Base-by-base conservation (phyloP, 2,329 filamentous ascomycete genomes). In the Metarhizium robertsii region DNA sequence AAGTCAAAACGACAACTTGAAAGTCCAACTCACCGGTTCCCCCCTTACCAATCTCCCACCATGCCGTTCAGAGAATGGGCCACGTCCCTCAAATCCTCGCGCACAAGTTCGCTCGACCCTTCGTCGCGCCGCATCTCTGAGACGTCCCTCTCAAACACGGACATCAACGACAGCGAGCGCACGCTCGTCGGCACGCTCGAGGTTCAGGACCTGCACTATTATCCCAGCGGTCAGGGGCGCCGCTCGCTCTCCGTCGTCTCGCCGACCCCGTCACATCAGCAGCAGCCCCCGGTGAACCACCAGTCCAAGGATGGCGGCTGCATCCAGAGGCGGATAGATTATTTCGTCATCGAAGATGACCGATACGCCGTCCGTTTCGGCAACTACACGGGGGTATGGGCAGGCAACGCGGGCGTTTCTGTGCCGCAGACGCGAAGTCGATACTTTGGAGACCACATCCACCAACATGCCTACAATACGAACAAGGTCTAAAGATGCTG, bases 371-470 rank as follows among this genome's bases (percentile, higher is more conserved):
- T 49, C 14, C 18, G 51, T 38, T 57, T 56, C 18, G 61, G 60
- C 48, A 62, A 63, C 47, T 63, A 63, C 32, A 63, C 61, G 8
- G 61, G 57, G n/a, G 50, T 61, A 16, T 63, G 61, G 61, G 57
- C 61, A 2, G 60, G 60, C 1, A 47, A 57, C 16, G 30, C 50
- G 30, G 55, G 18, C 16, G 53, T 45, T 13, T 52, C 56, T 16
- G 57, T 55, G 32, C 55, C 56, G 1, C 59, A 58, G 40, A 57
- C 53, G 29, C 53, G 60, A 25, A 63, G 56, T 53, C 51, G 47
- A 7, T 63, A 55, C 30, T 63, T 63, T 40, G 59, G 56, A 7
- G 58, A 61, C 52, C 54, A 60, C 36, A 55, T 63, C 10, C 60
- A 61, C 49, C 58, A 60, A 16, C 56, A 55, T 47, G 40, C 54